phyloP scores from a whole-genome alignment of 345 rosid species.

The Orychophragmus violaceus region DNA sequence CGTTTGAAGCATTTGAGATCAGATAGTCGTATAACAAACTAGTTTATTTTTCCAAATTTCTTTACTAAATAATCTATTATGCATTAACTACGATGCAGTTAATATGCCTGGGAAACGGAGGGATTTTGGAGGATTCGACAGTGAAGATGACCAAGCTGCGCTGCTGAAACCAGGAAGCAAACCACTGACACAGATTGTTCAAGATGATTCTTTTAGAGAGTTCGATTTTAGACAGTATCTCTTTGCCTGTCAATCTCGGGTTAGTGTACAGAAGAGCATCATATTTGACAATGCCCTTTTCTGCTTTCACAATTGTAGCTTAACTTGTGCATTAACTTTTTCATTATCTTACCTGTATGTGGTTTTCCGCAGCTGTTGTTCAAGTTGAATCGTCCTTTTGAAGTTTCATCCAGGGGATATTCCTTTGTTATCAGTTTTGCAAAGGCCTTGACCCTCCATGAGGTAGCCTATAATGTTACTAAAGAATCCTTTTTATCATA shows the following conservation, averaged over 20 bases:
- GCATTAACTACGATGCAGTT: conserved; percentile 43
- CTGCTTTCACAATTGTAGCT: conserved; percentile 16
- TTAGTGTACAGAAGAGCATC: conserved; percentile 31
- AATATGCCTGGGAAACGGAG: conserved; percentile 62
- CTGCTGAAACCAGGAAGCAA: conserved; percentile 70
- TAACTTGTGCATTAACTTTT: neutral
- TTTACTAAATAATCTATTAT: conserved; percentile 1
- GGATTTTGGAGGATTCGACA: conserved; percentile 86
- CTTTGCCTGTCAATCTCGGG: conserved; percentile 91
- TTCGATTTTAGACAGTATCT: conserved; percentile 94
- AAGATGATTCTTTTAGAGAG: conserved; percentile 90
- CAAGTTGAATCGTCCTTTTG: conserved; percentile 86
- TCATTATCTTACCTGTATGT: conserved; percentile 1
- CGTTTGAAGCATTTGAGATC: neutral
- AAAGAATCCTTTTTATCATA: neutral
- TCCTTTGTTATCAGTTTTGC: conserved; percentile 80
- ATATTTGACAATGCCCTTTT: conserved; percentile 15
- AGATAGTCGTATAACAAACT: conserved; percentile 6
- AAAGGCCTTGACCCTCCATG: conserved; percentile 58
- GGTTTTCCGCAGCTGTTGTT: conserved; percentile 63
- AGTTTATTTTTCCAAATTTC: neutral
- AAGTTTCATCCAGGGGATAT: conserved; percentile 90
- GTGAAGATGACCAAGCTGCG: conserved; percentile 88
- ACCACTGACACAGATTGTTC: conserved; percentile 67
- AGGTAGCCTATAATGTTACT: conserved; percentile 45